A percentile compares a stretch with the other conserved stretches of the same genome.
These are phyloP conservation scores for Yueomyces sinensis DNA, from an alignment of 805 yeast genomes.

Conservation along the genomic window DNA sequence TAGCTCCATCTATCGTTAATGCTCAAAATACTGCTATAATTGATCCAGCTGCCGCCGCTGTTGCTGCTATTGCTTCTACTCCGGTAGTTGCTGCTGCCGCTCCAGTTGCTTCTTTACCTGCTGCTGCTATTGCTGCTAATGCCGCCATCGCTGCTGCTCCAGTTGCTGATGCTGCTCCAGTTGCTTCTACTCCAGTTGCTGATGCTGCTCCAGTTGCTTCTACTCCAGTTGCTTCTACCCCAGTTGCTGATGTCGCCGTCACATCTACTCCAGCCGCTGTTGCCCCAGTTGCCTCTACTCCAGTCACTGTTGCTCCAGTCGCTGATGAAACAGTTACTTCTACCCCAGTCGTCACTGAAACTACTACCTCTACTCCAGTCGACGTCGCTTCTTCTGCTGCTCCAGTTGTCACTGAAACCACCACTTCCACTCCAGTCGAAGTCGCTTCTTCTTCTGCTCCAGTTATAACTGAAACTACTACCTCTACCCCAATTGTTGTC, in stretches of 20 bases:
- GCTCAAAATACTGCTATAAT: not conserved
- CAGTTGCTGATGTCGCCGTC: not conserved
- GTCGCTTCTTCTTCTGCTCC: not conserved
- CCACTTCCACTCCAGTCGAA: not conserved
- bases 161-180: not conserved
- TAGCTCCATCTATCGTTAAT: not conserved
- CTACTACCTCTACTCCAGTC: not conserved
- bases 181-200: slow-evolving; percentile 3
- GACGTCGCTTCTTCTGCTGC: not conserved
- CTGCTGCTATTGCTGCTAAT: not conserved
- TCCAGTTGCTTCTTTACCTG: not conserved
- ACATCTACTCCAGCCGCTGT: slow-evolving; percentile 4
- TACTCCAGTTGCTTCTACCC: too few species aligned
- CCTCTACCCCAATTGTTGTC: not conserved
- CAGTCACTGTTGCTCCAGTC: not conserved
- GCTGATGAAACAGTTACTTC: not conserved
- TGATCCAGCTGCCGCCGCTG: not conserved
- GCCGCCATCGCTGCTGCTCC: not conserved
- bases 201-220: slow-evolving; percentile 4
- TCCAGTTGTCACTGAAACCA: too few species aligned
- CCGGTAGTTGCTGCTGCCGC: not conserved
- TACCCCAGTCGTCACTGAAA: not conserved
- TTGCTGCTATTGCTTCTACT: not conserved
- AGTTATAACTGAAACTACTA: not conserved
- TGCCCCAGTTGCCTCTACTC: slow-evolving; percentile 3